Conservation (phyloP, 2,329 filamentous ascomycete genomes). For the Metarhizium anisopliae region DNA sequence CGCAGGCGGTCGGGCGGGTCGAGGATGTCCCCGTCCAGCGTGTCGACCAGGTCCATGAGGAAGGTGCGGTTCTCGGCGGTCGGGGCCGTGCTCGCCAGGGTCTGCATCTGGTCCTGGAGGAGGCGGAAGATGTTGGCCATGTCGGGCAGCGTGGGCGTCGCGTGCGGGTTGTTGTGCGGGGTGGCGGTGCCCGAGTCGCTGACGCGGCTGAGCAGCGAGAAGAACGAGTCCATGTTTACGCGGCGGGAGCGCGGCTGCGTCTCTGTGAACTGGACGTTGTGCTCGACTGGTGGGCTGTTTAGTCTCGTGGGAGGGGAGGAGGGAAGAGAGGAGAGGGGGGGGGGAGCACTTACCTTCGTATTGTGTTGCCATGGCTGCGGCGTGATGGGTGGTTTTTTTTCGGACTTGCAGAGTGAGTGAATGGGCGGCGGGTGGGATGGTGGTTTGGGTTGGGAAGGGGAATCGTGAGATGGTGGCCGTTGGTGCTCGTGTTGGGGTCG, state of each 20-base stretch:
- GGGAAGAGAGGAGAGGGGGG: not conserved
- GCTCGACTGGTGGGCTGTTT: constrained; percentile 42
- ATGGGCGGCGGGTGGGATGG: too few relatives aligned
- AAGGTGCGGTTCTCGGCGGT: constrained; percentile 38
- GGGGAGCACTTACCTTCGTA: constrained; percentile 38
- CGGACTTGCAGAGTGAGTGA: too few relatives aligned
- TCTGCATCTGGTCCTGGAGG: constrained; percentile 49
- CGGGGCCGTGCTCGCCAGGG: constrained; percentile 39
- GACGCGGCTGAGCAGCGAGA: constrained; percentile 46
- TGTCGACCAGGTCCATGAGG: constrained; percentile 37
- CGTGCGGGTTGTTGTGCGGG: constrained; percentile 44
- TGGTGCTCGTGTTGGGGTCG: too few relatives aligned
- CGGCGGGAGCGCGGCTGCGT: constrained; percentile 35
- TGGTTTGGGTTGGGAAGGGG: too few relatives aligned
- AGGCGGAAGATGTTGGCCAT: constrained; percentile 48
- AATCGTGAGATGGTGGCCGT: too few relatives aligned
- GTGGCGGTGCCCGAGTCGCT: constrained; percentile 24
- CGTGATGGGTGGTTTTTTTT: constrained; percentile 1
- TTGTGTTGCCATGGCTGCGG: constrained; percentile 40
- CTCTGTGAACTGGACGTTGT: constrained; percentile 45
- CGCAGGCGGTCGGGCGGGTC: constrained; percentile 41
- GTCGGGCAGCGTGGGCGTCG: constrained; percentile 52
- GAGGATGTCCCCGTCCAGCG: constrained; percentile 41
- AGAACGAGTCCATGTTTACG: constrained; percentile 56
- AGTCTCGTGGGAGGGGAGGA: not conserved